Conservation (phyloP, 768 basidiomycete species). For the Kwoniella europaea region DNA sequence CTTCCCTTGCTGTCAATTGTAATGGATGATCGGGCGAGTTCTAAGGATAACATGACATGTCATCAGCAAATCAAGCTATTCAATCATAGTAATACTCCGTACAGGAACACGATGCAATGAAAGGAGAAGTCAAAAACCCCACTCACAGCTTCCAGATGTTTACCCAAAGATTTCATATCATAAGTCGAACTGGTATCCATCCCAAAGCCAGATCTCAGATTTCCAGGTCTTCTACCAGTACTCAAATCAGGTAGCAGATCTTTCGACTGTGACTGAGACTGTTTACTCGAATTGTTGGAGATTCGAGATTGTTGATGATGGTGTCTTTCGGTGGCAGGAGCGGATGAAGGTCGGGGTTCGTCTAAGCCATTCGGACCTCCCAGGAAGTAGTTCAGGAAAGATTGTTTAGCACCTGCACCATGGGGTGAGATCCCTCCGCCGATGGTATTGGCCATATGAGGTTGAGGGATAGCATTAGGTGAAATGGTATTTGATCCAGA, state of each 20-base stretch:
- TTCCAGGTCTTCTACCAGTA: constrained; percentile 38
- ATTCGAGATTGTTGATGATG: constrained; percentile 39
- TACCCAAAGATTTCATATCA: constrained; percentile 98
- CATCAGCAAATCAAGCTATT: constrained; percentile 3
- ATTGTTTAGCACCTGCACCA: constrained; percentile 79
- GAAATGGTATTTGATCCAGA: constrained; percentile 27
- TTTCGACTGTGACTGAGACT: constrained; percentile 13
- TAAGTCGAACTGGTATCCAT: constrained; percentile 84
- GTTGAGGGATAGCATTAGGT: constrained; percentile 8
- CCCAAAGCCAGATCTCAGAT: constrained; percentile 58
- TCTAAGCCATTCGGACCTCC: constrained; percentile 70
- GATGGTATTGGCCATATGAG: constrained; percentile 15
- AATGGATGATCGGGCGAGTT: constrained; percentile 67
- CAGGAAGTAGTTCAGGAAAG: constrained; percentile 97
- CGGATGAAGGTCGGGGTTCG: constrained; percentile 16
- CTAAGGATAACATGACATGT: constrained; percentile 36
- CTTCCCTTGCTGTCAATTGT: constrained; percentile 78
- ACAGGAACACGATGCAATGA: not conserved
- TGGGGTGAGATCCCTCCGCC: constrained; percentile 47
- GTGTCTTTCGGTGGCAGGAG: constrained; percentile 19
- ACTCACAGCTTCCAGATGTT: constrained; percentile 95
- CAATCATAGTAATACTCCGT: too few species aligned
- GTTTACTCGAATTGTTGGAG: constrained; percentile 46
- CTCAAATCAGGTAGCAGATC: constrained; percentile 56
- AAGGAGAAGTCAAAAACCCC: not conserved